Base-by-base conservation (phyloP, 2,329 filamentous ascomycete genomes). In the Colletotrichum limetticola region DNA sequence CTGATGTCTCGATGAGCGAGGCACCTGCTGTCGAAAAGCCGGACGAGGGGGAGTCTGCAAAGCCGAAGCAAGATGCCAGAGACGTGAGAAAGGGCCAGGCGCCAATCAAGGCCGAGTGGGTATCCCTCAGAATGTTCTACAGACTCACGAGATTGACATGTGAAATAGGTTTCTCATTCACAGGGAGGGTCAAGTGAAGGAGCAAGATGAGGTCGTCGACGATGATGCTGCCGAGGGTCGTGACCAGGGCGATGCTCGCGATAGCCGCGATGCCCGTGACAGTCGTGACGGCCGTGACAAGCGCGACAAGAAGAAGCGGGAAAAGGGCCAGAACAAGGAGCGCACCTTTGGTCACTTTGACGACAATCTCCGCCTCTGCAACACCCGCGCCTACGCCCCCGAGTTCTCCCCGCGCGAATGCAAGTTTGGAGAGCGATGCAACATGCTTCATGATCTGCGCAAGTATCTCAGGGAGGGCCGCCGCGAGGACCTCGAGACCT, bases 331-430 rank as follows among this genome's bases (percentile, higher is more conserved):
- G 83, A 98, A 98, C 82, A 95, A 92, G 75, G 91, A 91, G 76
- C 93, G 96, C 70, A 90, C 89, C 56, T 98, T 97, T 80, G 95
- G 95, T 63, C 91, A 87, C 75, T 97, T 94, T 55, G 89, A 91
- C 74, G 96, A 98, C 80, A 89, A 90, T 35, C 87, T 95, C 68
- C 90, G 90, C 53, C 89, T 98, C 9, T 98, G 96, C 83, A 90
- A 91, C 77, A 95, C 92, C 66, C 88, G 94, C 74, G 90, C 90
- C 22, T 89, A 91, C 78, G 89, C 86, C 74, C 87, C 93, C 49
- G 96, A 98, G 80, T 97, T 98, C 81, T 95, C 94, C 3, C 94
- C 95, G 0, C 86, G 87, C 75, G 85, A 91, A 30, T 98, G 97
- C 82, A 88, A 86, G 61, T 97, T 92, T 77, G 95, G 94, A 30